A percentile compares a stretch with the other conserved stretches of the same genome.
Conservation (phyloP, 148 eudicot species). For the Camellia japonica region DNA sequence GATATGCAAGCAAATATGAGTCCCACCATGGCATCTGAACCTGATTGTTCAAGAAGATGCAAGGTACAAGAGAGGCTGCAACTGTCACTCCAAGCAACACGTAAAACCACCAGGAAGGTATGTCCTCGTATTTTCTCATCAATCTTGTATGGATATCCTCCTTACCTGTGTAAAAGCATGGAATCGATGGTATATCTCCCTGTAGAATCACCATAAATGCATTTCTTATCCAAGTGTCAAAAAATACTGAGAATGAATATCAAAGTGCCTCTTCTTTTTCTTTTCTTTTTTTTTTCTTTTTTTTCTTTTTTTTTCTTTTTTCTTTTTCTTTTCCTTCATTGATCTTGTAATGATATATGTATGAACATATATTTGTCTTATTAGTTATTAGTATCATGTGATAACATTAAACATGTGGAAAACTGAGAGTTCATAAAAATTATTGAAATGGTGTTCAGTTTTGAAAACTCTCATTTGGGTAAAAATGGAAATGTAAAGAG, state of each 20-base stretch:
- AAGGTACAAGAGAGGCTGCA: conserved; percentile 54
- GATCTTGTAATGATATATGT: background rate
- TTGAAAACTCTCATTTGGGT: background rate
- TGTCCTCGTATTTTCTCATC: conserved; percentile 82
- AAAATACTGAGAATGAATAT: background rate
- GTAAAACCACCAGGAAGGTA: conserved; percentile 96
- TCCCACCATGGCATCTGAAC: conserved; percentile 98
- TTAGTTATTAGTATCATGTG: too few species aligned
- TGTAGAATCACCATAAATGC: conserved; percentile 22
- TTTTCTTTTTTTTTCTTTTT: too few species aligned
- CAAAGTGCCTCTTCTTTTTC: background rate
- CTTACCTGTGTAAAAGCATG: conserved; percentile 73
- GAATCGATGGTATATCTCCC: conserved; percentile 74
- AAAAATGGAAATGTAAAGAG: too few species aligned
- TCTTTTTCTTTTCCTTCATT: background rate
- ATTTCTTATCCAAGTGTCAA: background rate
- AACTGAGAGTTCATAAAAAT: too few species aligned
- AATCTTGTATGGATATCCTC: conserved; percentile 85
- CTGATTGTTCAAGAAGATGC: conserved; percentile 65
- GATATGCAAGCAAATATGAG: conserved; percentile 74
- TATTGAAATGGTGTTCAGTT: background rate
- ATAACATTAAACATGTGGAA: too few species aligned
- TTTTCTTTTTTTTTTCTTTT: too few species aligned
- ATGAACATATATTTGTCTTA: too few species aligned
- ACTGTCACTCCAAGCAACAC: conserved; percentile 58